phyloP scores from a whole-genome alignment of 805 yeast genomes.

The Candida chauliodis region DNA sequence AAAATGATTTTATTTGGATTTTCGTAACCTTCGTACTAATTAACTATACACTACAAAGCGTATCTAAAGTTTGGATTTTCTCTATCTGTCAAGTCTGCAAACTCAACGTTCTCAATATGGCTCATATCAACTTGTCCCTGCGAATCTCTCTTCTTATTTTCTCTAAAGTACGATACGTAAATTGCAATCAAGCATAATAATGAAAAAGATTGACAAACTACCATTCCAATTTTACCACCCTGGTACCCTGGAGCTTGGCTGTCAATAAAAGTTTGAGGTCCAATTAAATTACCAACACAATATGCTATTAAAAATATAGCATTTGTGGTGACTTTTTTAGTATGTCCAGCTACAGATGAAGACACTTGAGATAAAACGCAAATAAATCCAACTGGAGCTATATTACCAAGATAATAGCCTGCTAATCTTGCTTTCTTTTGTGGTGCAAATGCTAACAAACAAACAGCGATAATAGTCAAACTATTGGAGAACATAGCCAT shows the following conservation, averaged over 20 bases:
- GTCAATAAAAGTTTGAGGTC: constrained; percentile 49
- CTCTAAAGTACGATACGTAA: constrained; percentile 23
- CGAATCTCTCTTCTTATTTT: constrained; percentile 37
- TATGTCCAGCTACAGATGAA: constrained; percentile 53
- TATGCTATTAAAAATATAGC: constrained; percentile 45
- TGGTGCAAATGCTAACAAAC: constrained; percentile 43
- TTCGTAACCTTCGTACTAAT: too few species aligned
- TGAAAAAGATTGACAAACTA: constrained; percentile 27
- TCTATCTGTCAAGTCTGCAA: constrained; percentile 51
- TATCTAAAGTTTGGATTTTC: constrained; percentile 56
- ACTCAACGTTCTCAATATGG: constrained; percentile 39
- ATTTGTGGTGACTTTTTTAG: constrained; percentile 49
- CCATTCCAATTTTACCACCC: constrained; percentile 40
- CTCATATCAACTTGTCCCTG: constrained; percentile 18
- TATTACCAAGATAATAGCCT: constrained; percentile 28
- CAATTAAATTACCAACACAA: constrained; percentile 53
- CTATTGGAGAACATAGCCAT: constrained; percentile 22
- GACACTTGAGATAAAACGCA: constrained; percentile 35
- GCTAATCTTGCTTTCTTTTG: constrained; percentile 21
- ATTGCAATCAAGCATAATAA: constrained; percentile 23
- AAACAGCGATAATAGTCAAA: constrained; percentile 21
- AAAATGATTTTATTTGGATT: too few species aligned
- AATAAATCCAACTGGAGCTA: constrained; percentile 26
- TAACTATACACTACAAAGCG: constrained; percentile 9
- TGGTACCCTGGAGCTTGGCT: constrained; percentile 43